phyloP scores from a whole-genome alignment of 768 basidiomycete genomes.

The Lactarius sp. region DNA sequence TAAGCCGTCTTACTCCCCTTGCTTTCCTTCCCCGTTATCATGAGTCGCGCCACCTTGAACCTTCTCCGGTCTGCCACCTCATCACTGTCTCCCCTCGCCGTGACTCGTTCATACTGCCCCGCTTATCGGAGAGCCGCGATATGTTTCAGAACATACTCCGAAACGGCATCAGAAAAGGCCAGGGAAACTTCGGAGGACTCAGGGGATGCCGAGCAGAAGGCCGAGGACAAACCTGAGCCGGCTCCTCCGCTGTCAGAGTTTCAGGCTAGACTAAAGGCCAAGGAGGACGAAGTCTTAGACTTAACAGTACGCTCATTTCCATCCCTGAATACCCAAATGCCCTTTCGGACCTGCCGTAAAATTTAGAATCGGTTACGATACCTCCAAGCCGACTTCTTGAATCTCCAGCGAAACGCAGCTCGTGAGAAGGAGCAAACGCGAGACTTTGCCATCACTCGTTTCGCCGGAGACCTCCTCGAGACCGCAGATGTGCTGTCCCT shows the following conservation, averaged over 20 bases:
- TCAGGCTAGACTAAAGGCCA: constrained; percentile 63
- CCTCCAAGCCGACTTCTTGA: constrained; percentile 91
- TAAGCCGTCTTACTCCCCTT: constrained; percentile 14
- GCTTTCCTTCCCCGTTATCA: constrained; percentile 30
- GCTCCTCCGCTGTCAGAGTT: constrained; percentile 33
- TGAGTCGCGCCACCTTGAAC: constrained; percentile 51
- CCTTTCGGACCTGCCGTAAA: constrained; percentile 19
- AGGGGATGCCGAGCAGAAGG: constrained; percentile 31
- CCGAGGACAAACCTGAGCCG: constrained; percentile 22
- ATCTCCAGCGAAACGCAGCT: constrained; percentile 86
- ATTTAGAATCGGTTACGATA: constrained; percentile 82
- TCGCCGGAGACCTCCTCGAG: constrained; percentile 85
- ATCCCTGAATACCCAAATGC: background rate
- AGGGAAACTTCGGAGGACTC: constrained; percentile 28
- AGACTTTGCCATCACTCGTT: constrained; percentile 89
- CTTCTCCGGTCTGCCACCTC: constrained; percentile 56
- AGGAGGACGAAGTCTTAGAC: constrained; percentile 78
- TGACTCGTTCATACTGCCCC: constrained; percentile 37
- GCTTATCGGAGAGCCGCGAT: constrained; percentile 27
- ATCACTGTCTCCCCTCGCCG: constrained; percentile 47
- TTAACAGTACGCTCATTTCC: constrained; percentile 55
- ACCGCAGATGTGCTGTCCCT: constrained; percentile 86
- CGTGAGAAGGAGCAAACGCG: constrained; percentile 89
- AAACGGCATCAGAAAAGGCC: constrained; percentile 40
- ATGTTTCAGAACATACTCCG: constrained; percentile 52